Conservation (phyloP, 2,329 filamentous ascomycete genomes). For the Clarireedia monteithiana region DNA sequence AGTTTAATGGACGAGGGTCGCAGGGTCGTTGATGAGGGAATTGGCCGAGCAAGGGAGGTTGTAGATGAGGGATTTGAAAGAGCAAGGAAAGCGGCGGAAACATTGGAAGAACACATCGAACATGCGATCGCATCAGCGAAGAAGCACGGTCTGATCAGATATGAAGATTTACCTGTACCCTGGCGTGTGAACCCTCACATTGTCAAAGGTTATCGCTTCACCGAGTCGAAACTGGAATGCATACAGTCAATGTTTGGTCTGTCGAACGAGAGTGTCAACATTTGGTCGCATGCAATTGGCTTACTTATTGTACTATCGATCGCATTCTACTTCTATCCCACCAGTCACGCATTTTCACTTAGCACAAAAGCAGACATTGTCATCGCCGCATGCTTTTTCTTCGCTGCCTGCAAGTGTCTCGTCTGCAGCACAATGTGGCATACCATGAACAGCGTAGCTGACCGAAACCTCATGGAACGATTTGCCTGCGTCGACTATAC, state of each 20-base stretch:
- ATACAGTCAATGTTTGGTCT: conserved; percentile 73
- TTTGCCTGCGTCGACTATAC: conserved; percentile 99
- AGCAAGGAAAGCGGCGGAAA: conserved; percentile 74
- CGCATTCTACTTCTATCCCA: conserved; percentile 94
- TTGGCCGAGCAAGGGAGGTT: conserved; percentile 66
- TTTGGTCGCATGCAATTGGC: conserved; percentile 91
- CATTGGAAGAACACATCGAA: conserved; percentile 77
- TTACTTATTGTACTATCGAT: conserved; percentile 80
- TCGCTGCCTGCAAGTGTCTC: conserved; percentile 89
- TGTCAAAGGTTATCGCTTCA: conserved; percentile 84
- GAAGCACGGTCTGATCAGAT: conserved; percentile 75
- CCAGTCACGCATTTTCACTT: conserved; percentile 74
- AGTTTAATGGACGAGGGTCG: conserved; percentile 71
- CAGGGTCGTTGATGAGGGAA: conserved; percentile 71
- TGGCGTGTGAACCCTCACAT: conserved; percentile 97
- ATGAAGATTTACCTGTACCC: conserved; percentile 82
- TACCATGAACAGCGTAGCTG: conserved; percentile 95
- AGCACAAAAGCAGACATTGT: conserved; percentile 84
- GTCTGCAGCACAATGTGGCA: conserved; percentile 97
- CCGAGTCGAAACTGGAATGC: conserved; percentile 83
- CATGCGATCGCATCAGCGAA: conserved; percentile 66
- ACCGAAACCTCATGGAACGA: conserved; percentile 80
- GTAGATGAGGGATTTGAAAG: conserved; percentile 76
- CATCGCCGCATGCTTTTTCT: conserved; percentile 91
- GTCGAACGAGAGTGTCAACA: conserved; percentile 94